phyloP scores from a whole-genome alignment of 371 early-diverging fungal species.

The Sporodiniella umbellata region DNA sequence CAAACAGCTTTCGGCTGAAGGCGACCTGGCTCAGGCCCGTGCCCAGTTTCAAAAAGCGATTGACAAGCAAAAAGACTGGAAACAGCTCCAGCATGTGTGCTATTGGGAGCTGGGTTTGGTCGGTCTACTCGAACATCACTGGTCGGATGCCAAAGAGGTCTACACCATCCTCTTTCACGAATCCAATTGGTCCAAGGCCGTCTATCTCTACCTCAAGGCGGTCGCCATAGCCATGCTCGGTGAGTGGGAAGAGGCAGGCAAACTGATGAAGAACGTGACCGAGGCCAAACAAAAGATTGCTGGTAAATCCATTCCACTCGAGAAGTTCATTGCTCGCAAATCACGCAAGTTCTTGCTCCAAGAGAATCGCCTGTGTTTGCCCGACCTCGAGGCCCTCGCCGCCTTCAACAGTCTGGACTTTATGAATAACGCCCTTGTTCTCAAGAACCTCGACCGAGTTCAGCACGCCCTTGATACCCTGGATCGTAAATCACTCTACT shows the following conservation, averaged over 20 bases:
- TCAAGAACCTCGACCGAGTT: conserved; percentile 31
- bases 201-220: conserved; percentile 66
- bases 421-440: conserved; percentile 47
- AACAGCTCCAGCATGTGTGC: conserved; percentile 73
- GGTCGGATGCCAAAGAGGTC: conserved; percentile 47
- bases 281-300: conserved; percentile 66
- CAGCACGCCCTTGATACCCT: no score
- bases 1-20: conserved; percentile 47
- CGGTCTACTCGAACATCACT: conserved; percentile 47
- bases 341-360: conserved; percentile 66
- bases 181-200: conserved; percentile 78
- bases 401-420: conserved; percentile 65
- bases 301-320: conserved; percentile 76
- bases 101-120: conserved; percentile 72
- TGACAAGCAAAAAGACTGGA: conserved; percentile 62
- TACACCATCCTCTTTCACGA: conserved; percentile 58
- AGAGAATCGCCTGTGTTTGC: conserved; percentile 52
- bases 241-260: conserved; percentile 15
- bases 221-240: conserved; percentile 56
- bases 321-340: conserved; percentile 78
- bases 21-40: conserved; percentile 50
- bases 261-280: conserved; percentile 61
- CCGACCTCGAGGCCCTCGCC: conserved; percentile 67
- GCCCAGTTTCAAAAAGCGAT: conserved; percentile 46
- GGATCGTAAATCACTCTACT: conserved; percentile 14